Conservation (phyloP, 495 filamentous ascomycete genomes). For the Penicillium bialowiezense region DNA sequence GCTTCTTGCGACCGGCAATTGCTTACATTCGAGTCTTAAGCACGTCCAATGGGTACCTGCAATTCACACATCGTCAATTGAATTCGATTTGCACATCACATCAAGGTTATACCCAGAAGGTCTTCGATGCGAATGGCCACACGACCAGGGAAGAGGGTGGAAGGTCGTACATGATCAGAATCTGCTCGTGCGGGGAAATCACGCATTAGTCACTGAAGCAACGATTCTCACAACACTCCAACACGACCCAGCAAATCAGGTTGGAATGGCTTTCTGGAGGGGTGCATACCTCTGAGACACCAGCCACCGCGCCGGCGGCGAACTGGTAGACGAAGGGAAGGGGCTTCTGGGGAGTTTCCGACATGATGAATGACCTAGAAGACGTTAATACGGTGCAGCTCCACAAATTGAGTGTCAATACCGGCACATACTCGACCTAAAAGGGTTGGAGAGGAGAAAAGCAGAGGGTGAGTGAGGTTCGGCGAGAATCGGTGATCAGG, state of each 20-base stretch:
- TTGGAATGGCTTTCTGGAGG: not conserved
- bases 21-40: conserved; percentile 96
- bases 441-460: conserved; percentile 14
- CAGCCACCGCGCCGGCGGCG: conserved; percentile 82
- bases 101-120: not conserved
- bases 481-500: conserved; percentile 23
- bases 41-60: conserved; percentile 96
- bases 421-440: conserved; percentile 13
- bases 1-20: conserved; percentile 13
- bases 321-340: conserved; percentile 86
- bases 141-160: not conserved
- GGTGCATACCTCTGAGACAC: conserved; percentile 78
- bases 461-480: conserved; percentile 16
- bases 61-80: conserved; percentile 14
- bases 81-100: not conserved
- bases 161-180: conserved; percentile 73
- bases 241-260: not conserved
- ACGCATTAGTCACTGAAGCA: conserved; percentile 20
- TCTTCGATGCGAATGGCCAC: not conserved
- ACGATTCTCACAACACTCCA: not conserved
- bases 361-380: conserved; percentile 48
- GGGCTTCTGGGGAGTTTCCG: conserved; percentile 55
- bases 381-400: conserved; percentile 1
- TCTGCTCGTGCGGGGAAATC: conserved; percentile 52
- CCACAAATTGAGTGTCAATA: not conserved